These are phyloP conservation scores for Coelastrella sp. DNA, from an alignment of 139 green algal genomes.

Conservation along the genomic window DNA sequence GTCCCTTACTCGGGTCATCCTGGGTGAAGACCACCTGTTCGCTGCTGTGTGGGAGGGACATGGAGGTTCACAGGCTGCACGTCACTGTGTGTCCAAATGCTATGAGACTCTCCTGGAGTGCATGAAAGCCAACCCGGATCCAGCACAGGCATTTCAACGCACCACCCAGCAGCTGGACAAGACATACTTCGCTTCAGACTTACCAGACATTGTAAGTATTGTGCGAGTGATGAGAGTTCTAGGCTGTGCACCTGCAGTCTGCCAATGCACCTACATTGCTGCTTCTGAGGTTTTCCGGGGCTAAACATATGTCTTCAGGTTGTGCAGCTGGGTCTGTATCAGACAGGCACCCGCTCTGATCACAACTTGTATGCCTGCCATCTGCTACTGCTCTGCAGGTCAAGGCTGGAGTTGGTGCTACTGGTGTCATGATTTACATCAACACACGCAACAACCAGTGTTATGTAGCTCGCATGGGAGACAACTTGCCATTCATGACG, in stretches of 20 bases:
- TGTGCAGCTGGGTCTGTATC: no score
- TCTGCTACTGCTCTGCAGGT: constrained; percentile 20
- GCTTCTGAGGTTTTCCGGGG: no score
- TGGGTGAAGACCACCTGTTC: constrained; percentile 39
- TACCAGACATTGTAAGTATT: constrained; percentile 37
- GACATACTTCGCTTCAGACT: constrained; percentile 18
- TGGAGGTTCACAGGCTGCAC: constrained; percentile 40
- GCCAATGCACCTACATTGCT: no score
- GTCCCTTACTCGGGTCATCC: constrained; percentile 28
- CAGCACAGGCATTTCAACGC: background rate
- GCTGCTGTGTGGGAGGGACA: constrained; percentile 39
- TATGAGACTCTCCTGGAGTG: constrained; percentile 21
- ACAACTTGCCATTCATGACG: constrained; percentile 22
- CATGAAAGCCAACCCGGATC: background rate
- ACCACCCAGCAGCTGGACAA: constrained; percentile 15
- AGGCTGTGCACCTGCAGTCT: background rate
- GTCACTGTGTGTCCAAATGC: constrained; percentile 33
- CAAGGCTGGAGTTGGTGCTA: constrained; percentile 42
- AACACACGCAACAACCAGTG: constrained; percentile 26
- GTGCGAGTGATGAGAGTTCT: background rate
- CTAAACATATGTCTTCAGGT: no score
- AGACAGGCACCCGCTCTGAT: no score
- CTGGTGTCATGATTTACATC: constrained; percentile 43
- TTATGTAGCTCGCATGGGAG: constrained; percentile 26
- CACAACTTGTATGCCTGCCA: no score